These are phyloP conservation scores for Geosmithia putterillii DNA, from an alignment of 2,329 filamentous ascomycete genomes.

Conservation along the genomic window DNA sequence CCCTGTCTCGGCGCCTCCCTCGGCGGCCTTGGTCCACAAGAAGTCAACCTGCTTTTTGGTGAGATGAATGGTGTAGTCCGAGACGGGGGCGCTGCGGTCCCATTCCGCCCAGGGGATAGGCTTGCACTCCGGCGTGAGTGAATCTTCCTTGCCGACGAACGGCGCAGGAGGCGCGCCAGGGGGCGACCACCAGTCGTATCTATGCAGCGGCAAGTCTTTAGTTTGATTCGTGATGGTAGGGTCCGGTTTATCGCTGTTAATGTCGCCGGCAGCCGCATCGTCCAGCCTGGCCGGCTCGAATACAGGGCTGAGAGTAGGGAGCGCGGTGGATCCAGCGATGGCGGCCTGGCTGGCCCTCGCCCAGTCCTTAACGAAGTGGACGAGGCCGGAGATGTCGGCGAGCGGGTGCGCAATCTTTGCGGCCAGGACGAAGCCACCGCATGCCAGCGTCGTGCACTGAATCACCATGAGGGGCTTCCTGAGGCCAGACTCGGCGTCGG, in stretches of 20 bases:
- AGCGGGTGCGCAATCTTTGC: conserved; percentile 10
- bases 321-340: background rate
- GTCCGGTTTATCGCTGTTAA: conserved; percentile 6
- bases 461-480: conserved; percentile 6
- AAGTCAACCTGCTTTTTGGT: conserved; percentile 5
- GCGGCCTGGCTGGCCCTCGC: background rate
- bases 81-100: conserved; percentile 8
- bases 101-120: conserved; percentile 12
- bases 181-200: conserved; percentile 12
- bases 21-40: conserved; percentile 3
- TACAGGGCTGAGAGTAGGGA: background rate
- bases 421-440: conserved; percentile 9
- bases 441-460: conserved; percentile 9
- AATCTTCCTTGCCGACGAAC: conserved; percentile 4
- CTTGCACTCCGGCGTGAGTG: conserved; percentile 3
- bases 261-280: conserved; percentile 6
- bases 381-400: conserved; percentile 9
- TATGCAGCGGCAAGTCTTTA: conserved; percentile 7
- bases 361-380: conserved; percentile 11
- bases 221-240: conserved; percentile 1
- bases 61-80: conserved; percentile 10
- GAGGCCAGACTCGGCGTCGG: background rate
- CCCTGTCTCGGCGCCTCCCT: background rate
- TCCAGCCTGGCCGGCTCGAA: conserved; percentile 4
- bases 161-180: background rate